These are phyloP conservation scores for Colletotrichum theobromicola DNA, from an alignment of 2,329 filamentous ascomycete species.

Conservation along the genomic window DNA sequence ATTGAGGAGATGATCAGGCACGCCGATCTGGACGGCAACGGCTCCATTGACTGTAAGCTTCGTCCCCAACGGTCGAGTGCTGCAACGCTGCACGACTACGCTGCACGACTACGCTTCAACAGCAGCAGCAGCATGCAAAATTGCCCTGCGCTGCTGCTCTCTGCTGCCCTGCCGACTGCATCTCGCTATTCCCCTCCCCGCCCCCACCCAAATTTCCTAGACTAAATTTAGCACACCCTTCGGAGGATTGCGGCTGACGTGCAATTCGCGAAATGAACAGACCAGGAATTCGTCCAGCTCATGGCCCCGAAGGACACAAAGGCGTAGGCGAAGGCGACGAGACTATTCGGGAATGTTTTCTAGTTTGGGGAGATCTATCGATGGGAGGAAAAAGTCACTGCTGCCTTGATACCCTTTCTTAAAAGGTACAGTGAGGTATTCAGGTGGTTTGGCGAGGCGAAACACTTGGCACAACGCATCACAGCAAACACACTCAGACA, in stretches of 20 bases:
- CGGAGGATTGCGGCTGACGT: constrained; percentile 12
- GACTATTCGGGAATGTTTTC: neutral
- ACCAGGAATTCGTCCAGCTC: constrained; percentile 25
- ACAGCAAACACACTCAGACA: neutral
- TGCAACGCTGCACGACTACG: neutral
- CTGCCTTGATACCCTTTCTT: constrained; percentile 20
- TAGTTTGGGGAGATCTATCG: neutral
- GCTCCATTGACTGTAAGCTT: constrained; percentile 23
- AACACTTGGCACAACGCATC: neutral
- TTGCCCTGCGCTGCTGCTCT: neutral
- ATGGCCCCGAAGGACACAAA: constrained; percentile 22
- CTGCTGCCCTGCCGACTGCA: neutral
- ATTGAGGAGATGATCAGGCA: constrained; percentile 25
- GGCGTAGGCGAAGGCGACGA: neutral
- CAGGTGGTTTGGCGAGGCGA: neutral
- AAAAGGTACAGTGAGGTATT: constrained; percentile 10
- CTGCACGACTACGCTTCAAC: neutral
- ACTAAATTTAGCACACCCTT: neutral
- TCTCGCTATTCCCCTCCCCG: constrained; percentile 1
- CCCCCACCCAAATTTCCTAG: constrained; percentile 3
- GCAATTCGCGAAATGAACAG: neutral
- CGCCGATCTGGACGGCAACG: constrained; percentile 23
- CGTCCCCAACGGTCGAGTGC: neutral
- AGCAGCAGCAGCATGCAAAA: neutral
- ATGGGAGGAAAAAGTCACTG: constrained; percentile 8